Evolutionary conservation across 2,329 filamentous ascomycete genomes (phyloP), one percentile per base, ranked within the genome.

Genomic region (Atkinsonella texensis): DNA sequence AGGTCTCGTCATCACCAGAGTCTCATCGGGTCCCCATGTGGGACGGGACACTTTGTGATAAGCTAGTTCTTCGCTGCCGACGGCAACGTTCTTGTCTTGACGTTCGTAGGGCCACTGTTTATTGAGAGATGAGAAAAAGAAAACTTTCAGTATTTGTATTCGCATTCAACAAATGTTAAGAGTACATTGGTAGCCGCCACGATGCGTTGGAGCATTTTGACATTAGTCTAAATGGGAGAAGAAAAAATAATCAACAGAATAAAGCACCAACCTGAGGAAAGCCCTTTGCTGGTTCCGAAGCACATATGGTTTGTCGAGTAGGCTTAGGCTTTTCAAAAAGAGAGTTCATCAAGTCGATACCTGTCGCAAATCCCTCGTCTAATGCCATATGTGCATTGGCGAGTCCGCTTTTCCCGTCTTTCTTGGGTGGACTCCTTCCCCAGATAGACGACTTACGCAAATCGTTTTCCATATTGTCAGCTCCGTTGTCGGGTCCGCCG

Each of bases 331-430:
- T 80, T 65, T 87, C 85, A 68, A 94, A 96, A 52, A 96, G 74
- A 46, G 89, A 95, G 65, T 95, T 91, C 89, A 95, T 96, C 65
- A 96, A 74, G 72, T 96, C 93, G 70, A 97, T 95, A 62, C 87
- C 90, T 18, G 86, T 95, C 18, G 83, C 79, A 67, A 95, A 91
- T 1, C 77, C 74, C 59, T 80, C 76, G 40, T 70, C 67, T 58
- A 63, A 57, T 33, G 60, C 63, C 52, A 65, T 52, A 52, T 71
- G 63, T 42, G 58, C 60, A 54, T 60, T 63, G 44, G 62, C 60
- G 46, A 62, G 55, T 41, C 58, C 60, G 51, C 63, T 59, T 53
- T 58, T 54, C 55, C 57, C 62, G 45, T 64, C 61, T 15, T 59
- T 53, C 53, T 62, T 63, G 44, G 57, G 57, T 17, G 59, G 55